phyloP scores from a whole-genome alignment of 2,329 filamentous ascomycete genomes.

The Pochonia chlamydosporia region DNA sequence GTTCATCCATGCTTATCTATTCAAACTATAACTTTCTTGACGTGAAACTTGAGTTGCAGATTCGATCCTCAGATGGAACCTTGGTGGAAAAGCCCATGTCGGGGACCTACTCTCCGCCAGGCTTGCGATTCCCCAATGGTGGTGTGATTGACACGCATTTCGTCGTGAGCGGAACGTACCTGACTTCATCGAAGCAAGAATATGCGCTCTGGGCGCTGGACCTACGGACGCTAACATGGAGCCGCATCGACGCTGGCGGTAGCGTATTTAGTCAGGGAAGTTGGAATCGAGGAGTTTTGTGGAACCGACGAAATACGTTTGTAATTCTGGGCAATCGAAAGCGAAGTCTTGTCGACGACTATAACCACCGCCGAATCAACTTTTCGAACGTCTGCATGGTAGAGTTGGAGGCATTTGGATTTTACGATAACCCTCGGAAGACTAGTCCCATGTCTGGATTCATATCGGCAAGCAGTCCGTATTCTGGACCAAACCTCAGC shows the following conservation, averaged over 20 bases:
- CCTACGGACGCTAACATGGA: slow-evolving; percentile 83
- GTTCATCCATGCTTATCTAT: slow-evolving; percentile 86
- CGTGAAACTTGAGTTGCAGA: slow-evolving; percentile 90
- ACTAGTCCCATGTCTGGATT: slow-evolving; percentile 75
- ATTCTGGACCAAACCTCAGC: slow-evolving; percentile 49
- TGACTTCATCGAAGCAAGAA: slow-evolving; percentile 96
- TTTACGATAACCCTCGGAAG: slow-evolving; percentile 91
- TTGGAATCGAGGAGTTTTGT: slow-evolving; percentile 93
- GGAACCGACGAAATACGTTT: slow-evolving; percentile 90
- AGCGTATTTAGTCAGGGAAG: slow-evolving; percentile 94
- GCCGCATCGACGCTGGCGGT: slow-evolving; percentile 88
- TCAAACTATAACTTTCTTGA: slow-evolving; percentile 99
- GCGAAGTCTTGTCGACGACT: slow-evolving; percentile 90
- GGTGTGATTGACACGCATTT: slow-evolving; percentile 95
- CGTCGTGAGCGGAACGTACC: slow-evolving; percentile 92
- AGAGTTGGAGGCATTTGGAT: slow-evolving; percentile 91
- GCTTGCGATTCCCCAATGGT: slow-evolving; percentile 90
- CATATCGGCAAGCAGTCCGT: slow-evolving; percentile 72
- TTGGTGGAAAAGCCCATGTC: slow-evolving; percentile 86
- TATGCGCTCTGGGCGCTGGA: slow-evolving; percentile 96
- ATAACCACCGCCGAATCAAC: slow-evolving; percentile 96
- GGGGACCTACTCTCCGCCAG: slow-evolving; percentile 79
- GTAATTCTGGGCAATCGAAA: slow-evolving; percentile 93
- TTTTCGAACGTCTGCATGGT: slow-evolving; percentile 97
- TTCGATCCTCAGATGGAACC: slow-evolving; percentile 76